Percentiles rank a stretch among this genome's conserved stretches.
Evolutionary conservation across 1,284 basidiomycete species (phyloP).

Genomic region (Leccinum pallidistipes): DNA sequence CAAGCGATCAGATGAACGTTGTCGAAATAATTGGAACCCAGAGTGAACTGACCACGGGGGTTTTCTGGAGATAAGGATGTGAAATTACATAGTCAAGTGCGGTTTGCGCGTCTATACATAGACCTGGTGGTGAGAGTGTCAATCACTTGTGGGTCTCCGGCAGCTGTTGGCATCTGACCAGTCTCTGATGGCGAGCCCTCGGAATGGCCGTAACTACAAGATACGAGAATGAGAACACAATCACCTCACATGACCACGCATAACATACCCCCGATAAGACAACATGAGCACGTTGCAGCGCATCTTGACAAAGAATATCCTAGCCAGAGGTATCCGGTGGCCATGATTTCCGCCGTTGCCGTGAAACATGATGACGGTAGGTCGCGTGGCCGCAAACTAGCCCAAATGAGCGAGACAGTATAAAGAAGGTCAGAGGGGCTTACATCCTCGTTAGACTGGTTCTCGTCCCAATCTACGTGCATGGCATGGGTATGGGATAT

Average conservation of each 20-base stretch:
- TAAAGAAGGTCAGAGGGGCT: conserved; percentile 10
- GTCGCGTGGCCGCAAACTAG: conserved; percentile 68
- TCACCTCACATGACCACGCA: not conserved
- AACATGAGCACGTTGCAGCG: conserved; percentile 89
- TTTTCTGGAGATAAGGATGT: conserved; percentile 68
- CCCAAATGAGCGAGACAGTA: not conserved
- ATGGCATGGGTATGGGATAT: conserved; percentile 32
- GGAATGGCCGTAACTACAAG: conserved; percentile 74
- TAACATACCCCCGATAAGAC: conserved; percentile 77
- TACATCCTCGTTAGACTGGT: conserved; percentile 50
- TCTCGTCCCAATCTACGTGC: conserved; percentile 32
- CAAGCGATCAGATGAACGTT: conserved; percentile 19
- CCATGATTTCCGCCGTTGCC: conserved; percentile 85
- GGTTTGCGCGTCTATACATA: conserved; percentile 80
- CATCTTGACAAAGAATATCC: conserved; percentile 82
- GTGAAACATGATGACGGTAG: conserved; percentile 89
- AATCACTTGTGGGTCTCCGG: not conserved
- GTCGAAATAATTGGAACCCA: not conserved
- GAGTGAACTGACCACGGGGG: conserved; percentile 55
- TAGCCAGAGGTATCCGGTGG: conserved; percentile 89
- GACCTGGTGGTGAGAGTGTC: conserved; percentile 43
- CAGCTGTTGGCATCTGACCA: conserved; percentile 43
- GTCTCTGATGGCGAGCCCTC: conserved; percentile 83
- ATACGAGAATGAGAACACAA: conserved; percentile 1
- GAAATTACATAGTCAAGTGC: conserved; percentile 75